These are phyloP conservation scores for Boletus huronensis DNA, from an alignment of 768 basidiomycete species.

Conservation along the genomic window DNA sequence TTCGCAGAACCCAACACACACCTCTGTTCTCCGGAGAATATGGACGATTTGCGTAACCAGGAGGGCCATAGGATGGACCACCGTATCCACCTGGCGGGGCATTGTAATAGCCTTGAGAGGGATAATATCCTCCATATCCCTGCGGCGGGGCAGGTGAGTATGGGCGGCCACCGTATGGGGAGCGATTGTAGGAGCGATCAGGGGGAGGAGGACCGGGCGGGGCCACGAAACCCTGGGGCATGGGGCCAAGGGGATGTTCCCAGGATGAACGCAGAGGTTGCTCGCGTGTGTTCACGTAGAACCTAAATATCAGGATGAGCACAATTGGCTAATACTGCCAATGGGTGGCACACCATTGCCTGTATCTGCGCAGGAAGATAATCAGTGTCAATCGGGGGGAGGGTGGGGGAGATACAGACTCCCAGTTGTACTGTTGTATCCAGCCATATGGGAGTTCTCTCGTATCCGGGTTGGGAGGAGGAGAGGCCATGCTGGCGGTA, in stretches of 20 bases:
- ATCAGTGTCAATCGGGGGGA: slow-evolving; percentile 25
- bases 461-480: slow-evolving; percentile 51
- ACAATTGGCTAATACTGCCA: not conserved
- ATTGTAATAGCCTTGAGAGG: slow-evolving; percentile 16
- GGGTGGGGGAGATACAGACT: slow-evolving; percentile 43
- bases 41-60: not conserved
- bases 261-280: slow-evolving; percentile 64
- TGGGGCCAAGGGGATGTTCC: slow-evolving; percentile 63
- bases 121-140: slow-evolving; percentile 21
- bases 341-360: slow-evolving; percentile 50
- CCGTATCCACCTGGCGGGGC: slow-evolving; percentile 16
- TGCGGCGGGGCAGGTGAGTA: slow-evolving; percentile 8
- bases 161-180: slow-evolving; percentile 25
- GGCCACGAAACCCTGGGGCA: slow-evolving; percentile 30
- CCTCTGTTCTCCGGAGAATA: slow-evolving; percentile 20
- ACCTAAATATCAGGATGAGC: slow-evolving; percentile 44
- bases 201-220: slow-evolving; percentile 47
- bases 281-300: slow-evolving; percentile 67
- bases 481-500: slow-evolving; percentile 39
- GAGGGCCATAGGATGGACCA: slow-evolving; percentile 6
- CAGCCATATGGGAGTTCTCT: slow-evolving; percentile 66
- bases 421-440: slow-evolving; percentile 62
- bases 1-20: not conserved
- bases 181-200: slow-evolving; percentile 30
- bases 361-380: slow-evolving; percentile 45